phyloP scores from a whole-genome alignment of 331 rosid species.

The Malus hybrid region DNA sequence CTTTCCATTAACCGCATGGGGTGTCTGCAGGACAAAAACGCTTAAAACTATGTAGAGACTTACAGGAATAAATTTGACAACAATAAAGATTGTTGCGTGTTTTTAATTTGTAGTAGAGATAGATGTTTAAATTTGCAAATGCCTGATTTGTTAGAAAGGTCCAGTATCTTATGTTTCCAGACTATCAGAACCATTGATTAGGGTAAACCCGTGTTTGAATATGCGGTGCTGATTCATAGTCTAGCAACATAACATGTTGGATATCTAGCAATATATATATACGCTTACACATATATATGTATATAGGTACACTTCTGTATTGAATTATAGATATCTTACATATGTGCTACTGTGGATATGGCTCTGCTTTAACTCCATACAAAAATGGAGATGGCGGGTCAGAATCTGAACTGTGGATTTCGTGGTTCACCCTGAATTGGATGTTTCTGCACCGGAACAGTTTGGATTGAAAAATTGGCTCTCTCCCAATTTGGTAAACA shows the following conservation, averaged over 20 bases:
- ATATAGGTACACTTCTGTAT: neutral
- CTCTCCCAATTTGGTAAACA: neutral
- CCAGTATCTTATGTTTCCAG: neutral
- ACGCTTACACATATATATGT: neutral
- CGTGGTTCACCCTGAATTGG: neutral
- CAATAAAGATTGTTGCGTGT: neutral
- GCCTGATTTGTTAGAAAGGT: neutral
- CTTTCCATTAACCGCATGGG: neutral
- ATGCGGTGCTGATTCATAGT: neutral
- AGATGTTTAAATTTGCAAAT: neutral
- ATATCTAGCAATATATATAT: neutral
- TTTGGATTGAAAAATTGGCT: neutral
- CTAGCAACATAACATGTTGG: neutral
- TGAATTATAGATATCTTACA: neutral
- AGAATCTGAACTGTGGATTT: neutral
- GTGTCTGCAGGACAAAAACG: neutral
- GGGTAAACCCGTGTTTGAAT: neutral
- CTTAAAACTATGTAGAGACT: neutral
- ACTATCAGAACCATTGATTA: neutral
- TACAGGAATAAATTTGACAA: neutral
- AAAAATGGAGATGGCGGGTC: neutral
- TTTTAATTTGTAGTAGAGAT: neutral
- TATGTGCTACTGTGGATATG: neutral
- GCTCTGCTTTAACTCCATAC: neutral
- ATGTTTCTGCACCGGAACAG: neutral